These are phyloP conservation scores for Plasmodium vivax DNA, from an alignment of 169 alveolate species.

Conservation along the genomic window DNA sequence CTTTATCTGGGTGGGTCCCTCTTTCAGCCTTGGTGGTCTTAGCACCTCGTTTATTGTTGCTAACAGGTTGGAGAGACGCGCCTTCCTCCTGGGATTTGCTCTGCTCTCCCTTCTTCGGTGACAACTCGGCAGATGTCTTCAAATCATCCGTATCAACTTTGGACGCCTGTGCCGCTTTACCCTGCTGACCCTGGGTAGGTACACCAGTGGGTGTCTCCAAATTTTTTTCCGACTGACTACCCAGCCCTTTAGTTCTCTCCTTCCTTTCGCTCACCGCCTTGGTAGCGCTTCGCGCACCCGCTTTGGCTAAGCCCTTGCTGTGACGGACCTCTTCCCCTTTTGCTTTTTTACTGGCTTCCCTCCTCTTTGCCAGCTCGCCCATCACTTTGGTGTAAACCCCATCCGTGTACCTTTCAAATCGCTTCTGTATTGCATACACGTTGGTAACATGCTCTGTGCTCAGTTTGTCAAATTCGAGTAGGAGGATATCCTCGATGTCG, in stretches of 20 bases:
- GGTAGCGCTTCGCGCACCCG: not conserved
- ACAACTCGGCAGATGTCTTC: not conserved
- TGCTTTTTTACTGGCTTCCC: not conserved
- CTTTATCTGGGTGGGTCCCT: not conserved
- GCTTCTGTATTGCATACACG: slow-evolving; percentile 2
- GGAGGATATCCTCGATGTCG: slow-evolving; percentile 33
- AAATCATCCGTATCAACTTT: not conserved
- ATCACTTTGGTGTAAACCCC: not conserved
- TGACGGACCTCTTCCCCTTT: not conserved
- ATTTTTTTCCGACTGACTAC: not conserved
- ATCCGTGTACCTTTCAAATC: not conserved
- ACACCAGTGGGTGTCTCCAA: not conserved
- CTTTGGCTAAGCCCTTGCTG: not conserved
- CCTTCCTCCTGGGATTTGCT: not conserved
- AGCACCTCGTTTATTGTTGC: not conserved
- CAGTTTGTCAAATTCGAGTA: slow-evolving; percentile 21
- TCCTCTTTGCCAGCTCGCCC: not conserved
- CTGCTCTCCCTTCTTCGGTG: not conserved
- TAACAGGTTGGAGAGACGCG: not conserved
- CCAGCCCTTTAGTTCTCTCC: not conserved
- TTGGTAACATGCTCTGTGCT: not conserved
- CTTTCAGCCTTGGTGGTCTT: not conserved
- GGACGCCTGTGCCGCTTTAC: not conserved
- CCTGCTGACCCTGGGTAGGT: not conserved
- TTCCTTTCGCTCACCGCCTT: not conserved